Evolutionary conservation across 352 stramenopile genomes (phyloP).

Genomic region (Phytophthora uliginosa): DNA sequence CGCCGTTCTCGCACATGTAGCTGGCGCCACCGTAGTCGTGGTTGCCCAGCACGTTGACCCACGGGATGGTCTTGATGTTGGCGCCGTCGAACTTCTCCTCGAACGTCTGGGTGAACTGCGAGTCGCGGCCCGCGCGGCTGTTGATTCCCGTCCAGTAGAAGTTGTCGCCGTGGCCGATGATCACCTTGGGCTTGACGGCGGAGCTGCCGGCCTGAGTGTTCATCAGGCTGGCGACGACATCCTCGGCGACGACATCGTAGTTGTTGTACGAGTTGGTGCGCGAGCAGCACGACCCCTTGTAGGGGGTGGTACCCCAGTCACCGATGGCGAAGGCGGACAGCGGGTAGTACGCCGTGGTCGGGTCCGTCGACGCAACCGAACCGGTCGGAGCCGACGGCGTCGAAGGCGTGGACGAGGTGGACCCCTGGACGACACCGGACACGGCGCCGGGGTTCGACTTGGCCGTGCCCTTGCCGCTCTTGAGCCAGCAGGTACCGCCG

Average conservation of each 20-base stretch:
- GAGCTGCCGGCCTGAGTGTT: not conserved
- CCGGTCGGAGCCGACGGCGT: not conserved
- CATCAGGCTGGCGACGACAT: not conserved
- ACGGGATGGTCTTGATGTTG: constrained; percentile 3
- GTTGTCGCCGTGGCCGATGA: not conserved
- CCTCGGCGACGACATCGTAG: not conserved
- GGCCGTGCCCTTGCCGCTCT: not conserved
- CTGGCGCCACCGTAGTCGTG: constrained; percentile 5
- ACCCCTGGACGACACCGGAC: not conserved
- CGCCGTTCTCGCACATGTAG: not conserved
- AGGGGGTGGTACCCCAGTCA: not conserved
- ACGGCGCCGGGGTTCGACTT: not conserved
- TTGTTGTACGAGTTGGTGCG: not conserved
- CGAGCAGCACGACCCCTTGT: not conserved
- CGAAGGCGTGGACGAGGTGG: not conserved
- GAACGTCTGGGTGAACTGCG: constrained; percentile 1
- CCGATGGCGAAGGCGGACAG: not conserved
- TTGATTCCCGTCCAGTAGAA: constrained; percentile 1
- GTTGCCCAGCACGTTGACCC: constrained; percentile 5
- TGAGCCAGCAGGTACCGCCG: not conserved
- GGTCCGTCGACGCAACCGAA: not conserved
- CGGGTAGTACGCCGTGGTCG: not conserved
- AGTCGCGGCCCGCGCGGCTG: not conserved
- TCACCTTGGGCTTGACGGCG: not conserved
- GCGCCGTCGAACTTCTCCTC: constrained; percentile 2